phyloP scores from a whole-genome alignment of 805 yeast species.

The Yamadazyma paraphyllophila region DNA sequence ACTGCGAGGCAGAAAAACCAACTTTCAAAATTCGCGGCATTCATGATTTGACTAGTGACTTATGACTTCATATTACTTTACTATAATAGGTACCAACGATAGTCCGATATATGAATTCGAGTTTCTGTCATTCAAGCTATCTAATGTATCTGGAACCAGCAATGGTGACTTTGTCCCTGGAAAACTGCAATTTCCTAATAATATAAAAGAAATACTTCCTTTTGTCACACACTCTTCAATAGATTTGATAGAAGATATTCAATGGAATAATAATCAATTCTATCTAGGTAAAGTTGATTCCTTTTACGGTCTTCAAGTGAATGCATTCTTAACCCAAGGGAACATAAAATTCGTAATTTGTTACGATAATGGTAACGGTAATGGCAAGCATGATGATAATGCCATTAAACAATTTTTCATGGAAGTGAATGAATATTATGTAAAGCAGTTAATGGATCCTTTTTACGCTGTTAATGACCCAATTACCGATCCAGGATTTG shows the following conservation, averaged over 20 bases:
- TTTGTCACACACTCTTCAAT: conserved; percentile 85
- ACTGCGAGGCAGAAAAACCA: not conserved
- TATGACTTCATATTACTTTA: conserved; percentile 68
- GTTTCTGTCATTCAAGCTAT: conserved; percentile 62
- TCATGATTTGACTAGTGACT: not conserved
- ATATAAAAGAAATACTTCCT: conserved; percentile 77
- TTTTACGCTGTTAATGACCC: conserved; percentile 78
- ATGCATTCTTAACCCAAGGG: conserved; percentile 85
- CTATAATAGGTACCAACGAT: conserved; percentile 84
- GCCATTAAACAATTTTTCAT: conserved; percentile 77
- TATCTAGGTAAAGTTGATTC: conserved; percentile 79
- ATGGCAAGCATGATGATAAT: conserved; percentile 52
- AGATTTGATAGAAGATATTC: conserved; percentile 88
- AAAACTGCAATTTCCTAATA: conserved; percentile 58
- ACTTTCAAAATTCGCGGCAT: not conserved
- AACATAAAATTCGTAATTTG: conserved; percentile 75
- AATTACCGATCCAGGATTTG: conserved; percentile 72
- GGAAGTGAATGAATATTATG: conserved; percentile 85
- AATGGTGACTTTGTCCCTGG: conserved; percentile 40
- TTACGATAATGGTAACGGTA: conserved; percentile 30
- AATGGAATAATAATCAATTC: conserved; percentile 67
- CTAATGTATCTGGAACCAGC: not conserved
- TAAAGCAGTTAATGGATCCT: conserved; percentile 81
- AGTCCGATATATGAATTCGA: conserved; percentile 86
- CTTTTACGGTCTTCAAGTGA: conserved; percentile 78